Evolutionary conservation across 495 filamentous ascomycete genomes (phyloP), one percentile per base, ranked within the genome.

Genomic region (Saxophila tyrrhenica): DNA sequence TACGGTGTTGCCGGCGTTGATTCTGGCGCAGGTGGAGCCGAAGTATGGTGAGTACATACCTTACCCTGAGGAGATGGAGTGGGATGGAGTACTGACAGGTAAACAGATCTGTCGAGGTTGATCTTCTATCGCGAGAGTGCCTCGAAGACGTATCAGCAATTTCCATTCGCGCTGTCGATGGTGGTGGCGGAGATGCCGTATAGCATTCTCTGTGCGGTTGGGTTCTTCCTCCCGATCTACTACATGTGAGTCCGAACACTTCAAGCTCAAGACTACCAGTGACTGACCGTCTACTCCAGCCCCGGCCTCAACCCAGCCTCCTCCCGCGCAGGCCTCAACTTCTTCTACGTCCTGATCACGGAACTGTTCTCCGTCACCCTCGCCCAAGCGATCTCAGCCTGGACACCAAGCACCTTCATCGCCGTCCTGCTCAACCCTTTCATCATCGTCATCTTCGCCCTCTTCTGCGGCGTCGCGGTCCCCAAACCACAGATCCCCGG

Each of bases 391-490:
- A 72, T 89, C 20, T 77, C 83, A 0, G 79, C 86, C 0, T 64
- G 86, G 20, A 87, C 86, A 0, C 85, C 86, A 0, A 78, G 73
- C 23, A 72, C 80, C 29, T 86, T 87, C 69, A 82, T 89, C 58
- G 78, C 83, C 1, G 75, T 82, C 2, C 78, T 86, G 48, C 73
- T 82, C 58, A 88, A 89, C 56, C 88, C 88, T 2, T 84, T 87
- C 59, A 70, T 89, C 64, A 81, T 85, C 64, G 83, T 89, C 68
- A 79, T 84, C 46, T 87, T 90, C 64, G 78, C 83, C 9, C 73
- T 91, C 16, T 90, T 94, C 78, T 91, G 85, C 64, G 88, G 88
- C 57, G 85, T 91, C 50, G 80, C 86, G 9, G 83, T 90, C 50
- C 86, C 87, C 0, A 79, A 77, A 24, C 78, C 79, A 0, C 79